Evolutionary conservation across 768 basidiomycete species (phyloP).

Genomic region (Coprinopsis sp.): DNA sequence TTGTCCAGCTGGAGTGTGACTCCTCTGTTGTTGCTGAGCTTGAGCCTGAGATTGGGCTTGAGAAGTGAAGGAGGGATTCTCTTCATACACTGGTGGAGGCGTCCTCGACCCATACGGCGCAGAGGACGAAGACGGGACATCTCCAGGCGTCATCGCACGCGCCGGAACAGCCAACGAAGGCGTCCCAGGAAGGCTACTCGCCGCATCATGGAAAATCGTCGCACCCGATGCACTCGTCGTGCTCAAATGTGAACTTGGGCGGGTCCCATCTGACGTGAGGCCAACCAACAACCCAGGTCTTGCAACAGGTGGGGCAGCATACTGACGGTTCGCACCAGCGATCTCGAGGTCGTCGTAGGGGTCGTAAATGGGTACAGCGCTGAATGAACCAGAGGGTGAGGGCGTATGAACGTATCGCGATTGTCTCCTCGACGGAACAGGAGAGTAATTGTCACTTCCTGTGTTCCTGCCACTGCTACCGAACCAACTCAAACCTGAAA

Average conservation of each 20-base stretch:
- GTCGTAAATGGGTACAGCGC: slow-evolving; percentile 29
- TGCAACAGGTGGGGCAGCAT: no score
- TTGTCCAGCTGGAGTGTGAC: no score
- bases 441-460: slow-evolving; percentile 23
- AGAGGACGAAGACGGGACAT: slow-evolving; percentile 14
- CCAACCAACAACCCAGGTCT: no score
- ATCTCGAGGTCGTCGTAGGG: slow-evolving; percentile 48
- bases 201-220: slow-evolving; percentile 62
- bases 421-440: slow-evolving; percentile 20
- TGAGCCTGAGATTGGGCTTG: slow-evolving; percentile 3
- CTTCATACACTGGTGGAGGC: slow-evolving; percentile 22
- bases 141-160: slow-evolving; percentile 44
- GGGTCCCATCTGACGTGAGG: slow-evolving; percentile 33
- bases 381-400: slow-evolving; percentile 17
- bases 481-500: slow-evolving; percentile 62
- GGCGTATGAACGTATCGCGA: no score
- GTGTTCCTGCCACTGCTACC: no score
- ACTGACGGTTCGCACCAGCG: slow-evolving; percentile 21
- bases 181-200: slow-evolving; percentile 43
- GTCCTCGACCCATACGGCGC: slow-evolving; percentile 13
- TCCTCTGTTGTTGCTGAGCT: no score
- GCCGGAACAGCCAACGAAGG: slow-evolving; percentile 39
- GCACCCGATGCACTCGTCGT: slow-evolving; percentile 38
- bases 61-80: slow-evolving; percentile 10
- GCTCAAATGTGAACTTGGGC: slow-evolving; percentile 59